These are phyloP conservation scores for Paramecium caudatum DNA, from an alignment of 73 alveolate species.

Conservation along the genomic window DNA sequence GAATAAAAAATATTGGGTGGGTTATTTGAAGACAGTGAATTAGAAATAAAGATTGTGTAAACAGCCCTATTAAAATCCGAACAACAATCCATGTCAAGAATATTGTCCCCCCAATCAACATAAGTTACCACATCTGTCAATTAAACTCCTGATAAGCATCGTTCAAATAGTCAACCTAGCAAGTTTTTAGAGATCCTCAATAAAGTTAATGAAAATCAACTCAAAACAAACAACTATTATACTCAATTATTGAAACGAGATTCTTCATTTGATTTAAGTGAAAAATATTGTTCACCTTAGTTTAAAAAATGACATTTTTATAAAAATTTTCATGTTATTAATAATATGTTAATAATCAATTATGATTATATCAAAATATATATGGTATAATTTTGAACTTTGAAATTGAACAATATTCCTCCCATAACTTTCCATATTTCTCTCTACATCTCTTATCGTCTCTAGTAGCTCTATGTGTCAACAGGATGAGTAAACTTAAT, in stretches of 20 bases:
- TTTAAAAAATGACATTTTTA: constrained; percentile 48
- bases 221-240: constrained; percentile 50
- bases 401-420: constrained; percentile 61
- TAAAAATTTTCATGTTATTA: not conserved
- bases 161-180: constrained; percentile 63
- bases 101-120: constrained; percentile 28
- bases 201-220: constrained; percentile 52
- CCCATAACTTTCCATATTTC: constrained; percentile 67
- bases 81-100: not conserved
- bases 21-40: constrained; percentile 21
- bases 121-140: constrained; percentile 38
- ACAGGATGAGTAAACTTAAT: constrained; percentile 50
- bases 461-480: constrained; percentile 73
- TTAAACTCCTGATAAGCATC: constrained; percentile 53
- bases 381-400: constrained; percentile 70
- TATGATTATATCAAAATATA: constrained; percentile 51
- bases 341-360: constrained; percentile 6
- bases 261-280: constrained; percentile 46
- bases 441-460: constrained; percentile 69
- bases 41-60: constrained; percentile 44
- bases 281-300: constrained; percentile 54
- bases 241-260: constrained; percentile 38
- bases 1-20: constrained; percentile 46
- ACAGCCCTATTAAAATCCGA: constrained; percentile 32
- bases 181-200: constrained; percentile 45